Conservation (phyloP, 1,139 yeast species). For the Taphrina betulina region DNA sequence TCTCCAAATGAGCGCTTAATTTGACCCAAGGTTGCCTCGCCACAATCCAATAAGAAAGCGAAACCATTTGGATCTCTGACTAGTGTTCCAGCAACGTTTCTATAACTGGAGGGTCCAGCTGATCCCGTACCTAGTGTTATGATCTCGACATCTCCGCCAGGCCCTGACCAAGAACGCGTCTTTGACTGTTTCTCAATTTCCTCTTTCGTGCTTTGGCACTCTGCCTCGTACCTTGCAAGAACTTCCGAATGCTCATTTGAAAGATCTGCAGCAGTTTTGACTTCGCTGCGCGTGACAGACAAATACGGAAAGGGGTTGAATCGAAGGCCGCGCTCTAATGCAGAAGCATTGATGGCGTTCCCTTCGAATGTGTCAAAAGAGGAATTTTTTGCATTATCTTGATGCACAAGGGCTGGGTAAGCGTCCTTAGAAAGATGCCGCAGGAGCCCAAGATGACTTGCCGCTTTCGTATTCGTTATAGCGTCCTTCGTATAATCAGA, state of each 20-base stretch:
- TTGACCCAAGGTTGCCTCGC: conserved; percentile 85
- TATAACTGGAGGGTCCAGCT: conserved; percentile 77
- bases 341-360: conserved; percentile 10
- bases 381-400: background rate
- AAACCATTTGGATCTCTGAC: conserved; percentile 5
- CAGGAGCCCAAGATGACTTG: background rate
- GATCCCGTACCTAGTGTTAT: conserved; percentile 91
- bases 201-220: background rate
- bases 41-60: conserved; percentile 71
- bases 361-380: background rate
- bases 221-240: background rate
- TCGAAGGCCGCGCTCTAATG: background rate
- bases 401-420: background rate
- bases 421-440: conserved; percentile 1
- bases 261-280: background rate
- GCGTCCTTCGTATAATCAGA: background rate
- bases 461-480: background rate
- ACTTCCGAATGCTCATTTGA: conserved; percentile 8
- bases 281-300: background rate
- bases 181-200: conserved; percentile 1
- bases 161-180: background rate
- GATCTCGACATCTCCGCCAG: conserved; percentile 57
- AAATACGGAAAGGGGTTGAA: conserved; percentile 4
- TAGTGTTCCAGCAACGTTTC: conserved; percentile 51
- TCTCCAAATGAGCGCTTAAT: conserved; percentile 63